These are phyloP conservation scores for Mucor indicus DNA, from an alignment of 371 early-diverging fungal species.

Conservation along the genomic window DNA sequence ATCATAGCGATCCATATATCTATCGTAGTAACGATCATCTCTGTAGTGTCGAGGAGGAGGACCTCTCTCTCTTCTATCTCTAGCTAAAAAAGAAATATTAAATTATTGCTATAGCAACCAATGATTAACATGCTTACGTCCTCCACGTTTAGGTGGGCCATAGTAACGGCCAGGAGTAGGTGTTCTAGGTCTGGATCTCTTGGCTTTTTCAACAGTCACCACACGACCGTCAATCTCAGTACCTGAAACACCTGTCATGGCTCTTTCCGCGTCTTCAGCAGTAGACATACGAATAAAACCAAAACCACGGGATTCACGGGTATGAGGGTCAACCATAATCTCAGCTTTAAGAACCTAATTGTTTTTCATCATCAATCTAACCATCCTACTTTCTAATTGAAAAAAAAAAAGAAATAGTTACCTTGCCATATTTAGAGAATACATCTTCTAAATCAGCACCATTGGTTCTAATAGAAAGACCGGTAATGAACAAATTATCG, in stretches of 20 bases:
- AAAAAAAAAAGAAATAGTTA: too few species aligned
- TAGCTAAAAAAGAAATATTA: slow-evolving; percentile 17
- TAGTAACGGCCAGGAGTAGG: slow-evolving; percentile 88
- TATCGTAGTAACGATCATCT: slow-evolving; percentile 51
- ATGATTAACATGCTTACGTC: slow-evolving; percentile 20
- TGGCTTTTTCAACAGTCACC: slow-evolving; percentile 78
- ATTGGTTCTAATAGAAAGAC: slow-evolving; percentile 57
- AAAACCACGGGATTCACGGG: slow-evolving; percentile 80
- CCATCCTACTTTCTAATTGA: too few species aligned
- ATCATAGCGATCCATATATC: slow-evolving; percentile 55
- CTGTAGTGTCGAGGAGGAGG: slow-evolving; percentile 40
- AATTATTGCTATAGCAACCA: background rate
- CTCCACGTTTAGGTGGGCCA: slow-evolving; percentile 73
- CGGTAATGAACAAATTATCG: slow-evolving; percentile 77
- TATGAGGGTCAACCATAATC: slow-evolving; percentile 80
- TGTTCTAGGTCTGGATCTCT: slow-evolving; percentile 71
- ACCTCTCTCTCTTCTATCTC: slow-evolving; percentile 25
- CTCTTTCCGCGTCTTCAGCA: slow-evolving; percentile 74
- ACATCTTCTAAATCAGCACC: slow-evolving; percentile 67
- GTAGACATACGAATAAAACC: slow-evolving; percentile 80
- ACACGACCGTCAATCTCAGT: slow-evolving; percentile 72
- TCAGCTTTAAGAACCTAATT: slow-evolving; percentile 70
- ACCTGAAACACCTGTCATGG: slow-evolving; percentile 56
- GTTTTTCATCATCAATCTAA: too few species aligned
- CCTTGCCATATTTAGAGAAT: slow-evolving; percentile 78